These are phyloP conservation scores for Daldinia concentrica DNA, from an alignment of 495 filamentous ascomycete species.

Conservation along the genomic window DNA sequence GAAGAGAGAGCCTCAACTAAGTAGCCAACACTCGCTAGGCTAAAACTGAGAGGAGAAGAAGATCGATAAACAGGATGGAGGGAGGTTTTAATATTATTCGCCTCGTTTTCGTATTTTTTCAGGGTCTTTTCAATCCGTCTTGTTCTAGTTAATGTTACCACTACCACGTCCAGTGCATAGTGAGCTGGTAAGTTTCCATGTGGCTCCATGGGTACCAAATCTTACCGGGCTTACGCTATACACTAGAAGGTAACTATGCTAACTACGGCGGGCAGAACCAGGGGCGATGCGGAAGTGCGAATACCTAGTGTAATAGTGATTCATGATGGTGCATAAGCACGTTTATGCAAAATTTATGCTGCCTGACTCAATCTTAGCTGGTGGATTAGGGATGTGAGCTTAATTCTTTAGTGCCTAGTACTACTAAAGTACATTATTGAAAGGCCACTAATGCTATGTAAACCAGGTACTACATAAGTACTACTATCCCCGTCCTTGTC, in stretches of 20 bases:
- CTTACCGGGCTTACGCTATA: constrained; percentile 16
- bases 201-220: constrained; percentile 32
- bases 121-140: constrained; percentile 18
- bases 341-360: constrained; percentile 11
- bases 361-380: constrained; percentile 17
- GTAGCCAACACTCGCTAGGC: constrained; percentile 19
- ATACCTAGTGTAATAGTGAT: neutral
- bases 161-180: neutral
- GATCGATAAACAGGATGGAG: constrained; percentile 20
- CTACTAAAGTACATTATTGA: neutral
- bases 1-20: constrained; percentile 2
- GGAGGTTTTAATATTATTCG: constrained; percentile 35
- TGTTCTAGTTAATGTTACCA: neutral
- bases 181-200: constrained; percentile 28
- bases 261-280: neutral
- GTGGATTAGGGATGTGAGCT: neutral
- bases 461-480: constrained; percentile 7
- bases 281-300: neutral
- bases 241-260: neutral
- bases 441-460: neutral
- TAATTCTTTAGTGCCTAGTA: neutral
- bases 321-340: neutral
- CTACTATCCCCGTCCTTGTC: neutral
- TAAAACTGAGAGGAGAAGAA: constrained; percentile 9
- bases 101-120: constrained; percentile 42